A percentile compares a stretch with the other conserved stretches of the same genome.
Evolutionary conservation across 805 yeast species (phyloP).

Genomic region (Candida succiphila): DNA sequence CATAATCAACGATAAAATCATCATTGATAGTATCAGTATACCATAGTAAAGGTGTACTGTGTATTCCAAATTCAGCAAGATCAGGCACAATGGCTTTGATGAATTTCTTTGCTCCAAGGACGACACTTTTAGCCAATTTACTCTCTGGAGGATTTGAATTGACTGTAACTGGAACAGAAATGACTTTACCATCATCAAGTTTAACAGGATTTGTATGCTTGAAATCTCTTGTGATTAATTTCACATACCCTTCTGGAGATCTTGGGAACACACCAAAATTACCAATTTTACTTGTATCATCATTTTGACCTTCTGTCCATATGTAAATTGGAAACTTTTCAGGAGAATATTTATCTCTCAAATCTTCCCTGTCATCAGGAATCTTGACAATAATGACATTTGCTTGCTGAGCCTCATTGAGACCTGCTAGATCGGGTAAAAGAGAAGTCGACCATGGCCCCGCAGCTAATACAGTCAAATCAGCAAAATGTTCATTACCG

Average conservation of each 20-base stretch:
- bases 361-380: constrained; percentile 24
- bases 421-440: constrained; percentile 25
- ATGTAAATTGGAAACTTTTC: constrained; percentile 23
- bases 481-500: constrained; percentile 15
- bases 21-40: constrained; percentile 24
- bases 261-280: constrained; percentile 27
- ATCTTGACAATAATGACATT: constrained; percentile 25
- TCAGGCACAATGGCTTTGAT: constrained; percentile 19
- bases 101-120: constrained; percentile 18
- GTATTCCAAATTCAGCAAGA: constrained; percentile 13
- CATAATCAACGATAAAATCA: constrained; percentile 22
- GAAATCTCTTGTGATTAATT: constrained; percentile 25
- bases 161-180: constrained; percentile 22
- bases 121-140: constrained; percentile 16
- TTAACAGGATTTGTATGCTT: constrained; percentile 23
- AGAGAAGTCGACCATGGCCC: constrained; percentile 23
- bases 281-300: constrained; percentile 19
- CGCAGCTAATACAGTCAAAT: constrained; percentile 16
- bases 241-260: constrained; percentile 25
- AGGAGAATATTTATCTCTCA: constrained; percentile 22
- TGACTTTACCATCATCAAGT: constrained; percentile 10
- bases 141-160: constrained; percentile 13
- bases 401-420: constrained; percentile 27
- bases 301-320: constrained; percentile 24
- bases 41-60: constrained; percentile 20